Percentiles rank a stretch among this genome's conserved stretches.
Conservation (phyloP, 202 grass and related monocot genomes). For the Dendrocalamus latiflorus region DNA sequence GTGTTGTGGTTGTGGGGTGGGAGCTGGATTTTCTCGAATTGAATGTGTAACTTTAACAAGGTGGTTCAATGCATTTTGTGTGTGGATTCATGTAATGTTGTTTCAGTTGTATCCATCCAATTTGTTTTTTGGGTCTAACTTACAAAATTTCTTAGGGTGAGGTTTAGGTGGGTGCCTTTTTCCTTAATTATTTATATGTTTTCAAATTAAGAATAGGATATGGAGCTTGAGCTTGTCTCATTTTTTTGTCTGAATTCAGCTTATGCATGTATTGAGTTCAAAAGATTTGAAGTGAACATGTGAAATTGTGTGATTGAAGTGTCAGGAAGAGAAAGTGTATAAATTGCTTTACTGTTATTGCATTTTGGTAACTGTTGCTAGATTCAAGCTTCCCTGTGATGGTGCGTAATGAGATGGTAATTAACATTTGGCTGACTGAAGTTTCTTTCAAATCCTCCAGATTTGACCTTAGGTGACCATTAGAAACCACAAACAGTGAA, state of each 20-base stretch:
- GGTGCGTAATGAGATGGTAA: neutral
- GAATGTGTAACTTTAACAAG: neutral
- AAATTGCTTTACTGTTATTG: neutral
- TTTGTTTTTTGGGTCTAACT: neutral
- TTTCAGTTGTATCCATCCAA: neutral
- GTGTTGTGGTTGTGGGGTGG: neutral
- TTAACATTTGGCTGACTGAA: neutral
- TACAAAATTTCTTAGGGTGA: neutral
- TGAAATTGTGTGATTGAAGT: neutral
- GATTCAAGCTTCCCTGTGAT: neutral
- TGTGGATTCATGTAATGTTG: neutral
- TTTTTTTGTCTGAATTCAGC: neutral
- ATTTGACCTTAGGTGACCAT: neutral
- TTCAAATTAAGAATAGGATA: neutral
- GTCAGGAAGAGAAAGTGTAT: neutral
- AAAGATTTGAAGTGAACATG: neutral
- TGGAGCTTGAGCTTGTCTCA: neutral
- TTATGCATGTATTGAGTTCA: neutral
- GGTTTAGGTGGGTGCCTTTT: neutral
- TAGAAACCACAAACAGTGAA: conserved; percentile 28
- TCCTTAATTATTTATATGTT: neutral
- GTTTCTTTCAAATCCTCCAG: neutral
- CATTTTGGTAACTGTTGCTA: neutral
- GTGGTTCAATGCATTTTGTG: neutral
- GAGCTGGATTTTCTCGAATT: neutral